A percentile compares a stretch with the other conserved stretches of the same genome.
These are phyloP conservation scores for Epichloe typhina DNA, from an alignment of 2,329 filamentous ascomycete species.

Conservation along the genomic window DNA sequence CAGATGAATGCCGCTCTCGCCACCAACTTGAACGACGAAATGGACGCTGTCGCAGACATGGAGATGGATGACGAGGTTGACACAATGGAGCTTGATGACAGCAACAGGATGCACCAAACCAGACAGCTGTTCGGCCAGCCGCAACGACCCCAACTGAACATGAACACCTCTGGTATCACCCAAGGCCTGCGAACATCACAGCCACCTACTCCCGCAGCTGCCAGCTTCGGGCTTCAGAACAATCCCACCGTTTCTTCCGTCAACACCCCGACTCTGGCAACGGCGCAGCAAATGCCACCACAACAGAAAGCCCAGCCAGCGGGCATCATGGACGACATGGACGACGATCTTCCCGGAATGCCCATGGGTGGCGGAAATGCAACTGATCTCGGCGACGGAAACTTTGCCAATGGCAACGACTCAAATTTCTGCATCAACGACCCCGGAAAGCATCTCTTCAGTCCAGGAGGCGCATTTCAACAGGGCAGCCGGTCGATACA, in stretches of 20 bases:
- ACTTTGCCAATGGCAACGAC: constrained; percentile 34
- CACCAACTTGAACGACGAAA: constrained; percentile 39
- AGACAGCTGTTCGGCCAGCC: constrained; percentile 56
- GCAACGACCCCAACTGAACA: constrained; percentile 57
- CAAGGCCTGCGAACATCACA: constrained; percentile 77
- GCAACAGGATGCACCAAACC: constrained; percentile 53
- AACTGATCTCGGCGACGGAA: constrained; percentile 36
- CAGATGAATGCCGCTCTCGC: constrained; percentile 32
- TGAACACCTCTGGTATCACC: constrained; percentile 62
- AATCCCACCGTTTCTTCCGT: constrained; percentile 96
- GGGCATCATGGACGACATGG: constrained; percentile 48
- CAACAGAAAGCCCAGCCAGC: constrained; percentile 41
- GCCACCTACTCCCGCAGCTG: constrained; percentile 69
- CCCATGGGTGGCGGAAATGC: constrained; percentile 46
- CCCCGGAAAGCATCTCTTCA: constrained; percentile 86
- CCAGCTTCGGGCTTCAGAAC: constrained; percentile 69
- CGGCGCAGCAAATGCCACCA: constrained; percentile 62
- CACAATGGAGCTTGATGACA: constrained; percentile 49
- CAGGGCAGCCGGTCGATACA: constrained; percentile 52
- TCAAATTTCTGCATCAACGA: constrained; percentile 66
- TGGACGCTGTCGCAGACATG: constrained; percentile 88
- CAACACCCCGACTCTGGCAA: constrained; percentile 83
- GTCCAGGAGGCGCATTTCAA: constrained; percentile 61
- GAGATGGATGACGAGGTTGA: constrained; percentile 81
- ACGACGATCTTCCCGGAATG: constrained; percentile 57